Conservation (phyloP, 352 stramenopile genomes). For the Pythium sukuiense region DNA sequence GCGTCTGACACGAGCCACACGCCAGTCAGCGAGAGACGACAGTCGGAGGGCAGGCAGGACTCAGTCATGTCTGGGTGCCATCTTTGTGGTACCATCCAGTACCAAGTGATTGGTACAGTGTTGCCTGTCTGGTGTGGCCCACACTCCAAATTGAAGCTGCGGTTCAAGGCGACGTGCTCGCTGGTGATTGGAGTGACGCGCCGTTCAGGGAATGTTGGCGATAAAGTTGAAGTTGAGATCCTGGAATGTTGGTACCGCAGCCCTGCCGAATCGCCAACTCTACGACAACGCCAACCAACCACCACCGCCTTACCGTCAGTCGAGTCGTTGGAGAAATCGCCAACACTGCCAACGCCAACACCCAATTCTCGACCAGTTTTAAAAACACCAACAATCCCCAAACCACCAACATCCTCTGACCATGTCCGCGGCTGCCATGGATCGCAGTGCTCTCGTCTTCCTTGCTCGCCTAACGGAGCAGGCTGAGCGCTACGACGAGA, state of each 20-base stretch:
- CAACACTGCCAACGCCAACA: neutral
- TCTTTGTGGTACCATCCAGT: conserved; percentile 3
- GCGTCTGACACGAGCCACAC: too few species aligned
- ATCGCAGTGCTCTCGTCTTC: conserved; percentile 35
- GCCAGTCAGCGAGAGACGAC: too few species aligned
- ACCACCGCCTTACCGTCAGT: neutral
- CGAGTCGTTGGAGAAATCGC: neutral
- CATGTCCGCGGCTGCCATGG: conserved; percentile 16
- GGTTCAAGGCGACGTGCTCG: conserved; percentile 22
- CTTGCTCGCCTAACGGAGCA: conserved; percentile 39
- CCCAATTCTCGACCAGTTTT: neutral
- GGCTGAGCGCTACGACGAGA: conserved; percentile 33
- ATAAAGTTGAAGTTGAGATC: conserved; percentile 10
- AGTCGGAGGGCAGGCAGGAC: too few species aligned
- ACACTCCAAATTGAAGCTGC: neutral
- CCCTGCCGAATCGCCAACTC: neutral
- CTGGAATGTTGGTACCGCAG: conserved; percentile 4
- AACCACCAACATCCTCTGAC: neutral
- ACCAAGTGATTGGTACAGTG: too few species aligned
- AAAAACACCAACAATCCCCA: too few species aligned
- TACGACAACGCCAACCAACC: neutral
- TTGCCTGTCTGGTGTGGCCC: neutral
- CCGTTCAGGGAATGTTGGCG: neutral
- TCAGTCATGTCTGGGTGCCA: too few species aligned
- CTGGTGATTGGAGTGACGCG: conserved; percentile 11